Conservation (phyloP, 805 yeast species). For the Wickerhamomyces canadensis region DNA sequence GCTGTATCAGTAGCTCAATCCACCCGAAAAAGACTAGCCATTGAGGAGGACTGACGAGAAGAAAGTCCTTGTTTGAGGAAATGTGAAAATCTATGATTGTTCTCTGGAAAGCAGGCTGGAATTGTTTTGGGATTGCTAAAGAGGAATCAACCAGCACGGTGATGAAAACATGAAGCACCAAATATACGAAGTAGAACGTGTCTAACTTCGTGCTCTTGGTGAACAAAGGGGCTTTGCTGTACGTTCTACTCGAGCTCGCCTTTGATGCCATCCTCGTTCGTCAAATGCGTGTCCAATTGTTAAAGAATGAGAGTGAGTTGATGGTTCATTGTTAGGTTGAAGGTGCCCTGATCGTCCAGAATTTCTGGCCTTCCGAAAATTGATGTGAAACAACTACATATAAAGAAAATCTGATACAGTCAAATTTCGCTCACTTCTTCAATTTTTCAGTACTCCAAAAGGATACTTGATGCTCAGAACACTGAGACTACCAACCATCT, state of each 20-base stretch:
- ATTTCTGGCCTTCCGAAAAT: too few relatives aligned
- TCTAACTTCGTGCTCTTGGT: conserved; percentile 24
- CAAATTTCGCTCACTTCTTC: conserved; percentile 1
- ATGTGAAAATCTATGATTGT: conserved; percentile 55
- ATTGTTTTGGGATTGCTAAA: conserved; percentile 54
- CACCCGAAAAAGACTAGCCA: conserved; percentile 75
- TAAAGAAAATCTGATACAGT: too few relatives aligned
- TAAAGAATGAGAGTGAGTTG: too few relatives aligned
- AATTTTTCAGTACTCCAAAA: conserved; percentile 1
- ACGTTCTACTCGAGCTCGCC: conserved; percentile 1
- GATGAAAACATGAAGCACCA: conserved; percentile 66
- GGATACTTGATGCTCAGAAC: neutral
- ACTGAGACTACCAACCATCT: neutral
- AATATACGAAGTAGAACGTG: conserved; percentile 44
- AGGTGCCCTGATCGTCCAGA: too few relatives aligned
- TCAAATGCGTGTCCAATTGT: too few relatives aligned
- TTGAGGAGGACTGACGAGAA: conserved; percentile 50
- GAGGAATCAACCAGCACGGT: conserved; percentile 73
- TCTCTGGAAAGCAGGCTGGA: conserved; percentile 43
- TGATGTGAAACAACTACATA: too few relatives aligned
- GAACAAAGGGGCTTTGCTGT: conserved; percentile 13
- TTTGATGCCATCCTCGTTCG: conserved; percentile 1
- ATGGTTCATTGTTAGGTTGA: too few relatives aligned
- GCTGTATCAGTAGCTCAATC: conserved; percentile 68
- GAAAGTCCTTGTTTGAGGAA: conserved; percentile 61